Conservation (phyloP, 129 eudicot species). For the Logfia minima region DNA sequence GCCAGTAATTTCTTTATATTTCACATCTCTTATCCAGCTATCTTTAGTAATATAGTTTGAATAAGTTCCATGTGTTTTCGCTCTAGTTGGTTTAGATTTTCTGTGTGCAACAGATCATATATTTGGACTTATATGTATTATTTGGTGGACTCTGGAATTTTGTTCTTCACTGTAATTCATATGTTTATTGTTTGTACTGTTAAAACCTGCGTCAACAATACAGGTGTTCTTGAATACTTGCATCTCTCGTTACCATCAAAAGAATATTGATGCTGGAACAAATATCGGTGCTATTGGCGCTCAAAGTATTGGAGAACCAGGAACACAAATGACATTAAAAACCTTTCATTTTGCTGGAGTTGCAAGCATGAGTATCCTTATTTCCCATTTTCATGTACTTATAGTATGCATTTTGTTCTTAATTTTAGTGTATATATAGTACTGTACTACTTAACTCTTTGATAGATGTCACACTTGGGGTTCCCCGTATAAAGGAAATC, state of each 20-base stretch:
- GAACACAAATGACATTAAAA: conserved; percentile 96
- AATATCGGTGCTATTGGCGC: conserved; percentile 98
- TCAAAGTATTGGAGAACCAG: conserved; percentile 99
- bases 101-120: background rate
- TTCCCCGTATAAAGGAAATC: conserved; percentile 95
- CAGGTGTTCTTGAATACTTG: conserved; percentile 81
- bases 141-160: background rate
- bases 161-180: background rate
- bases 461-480: conserved; percentile 96
- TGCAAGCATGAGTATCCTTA: conserved; percentile 99
- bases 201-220: conserved; percentile 15
- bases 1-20: background rate
- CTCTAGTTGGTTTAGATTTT: background rate
- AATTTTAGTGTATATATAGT: conserved; percentile 3
- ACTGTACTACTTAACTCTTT: conserved; percentile 42
- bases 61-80: background rate
- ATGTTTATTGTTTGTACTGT: conserved; percentile 3
- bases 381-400: background rate
- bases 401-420: background rate
- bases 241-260: conserved; percentile 66
- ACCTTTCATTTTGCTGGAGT: conserved; percentile 99
- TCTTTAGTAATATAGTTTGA: background rate
- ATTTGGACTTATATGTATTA: background rate
- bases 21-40: background rate
- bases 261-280: conserved; percentile 84